phyloP scores from a whole-genome alignment of 1,284 basidiomycete genomes.

The Microstroma glucosiphilum region DNA sequence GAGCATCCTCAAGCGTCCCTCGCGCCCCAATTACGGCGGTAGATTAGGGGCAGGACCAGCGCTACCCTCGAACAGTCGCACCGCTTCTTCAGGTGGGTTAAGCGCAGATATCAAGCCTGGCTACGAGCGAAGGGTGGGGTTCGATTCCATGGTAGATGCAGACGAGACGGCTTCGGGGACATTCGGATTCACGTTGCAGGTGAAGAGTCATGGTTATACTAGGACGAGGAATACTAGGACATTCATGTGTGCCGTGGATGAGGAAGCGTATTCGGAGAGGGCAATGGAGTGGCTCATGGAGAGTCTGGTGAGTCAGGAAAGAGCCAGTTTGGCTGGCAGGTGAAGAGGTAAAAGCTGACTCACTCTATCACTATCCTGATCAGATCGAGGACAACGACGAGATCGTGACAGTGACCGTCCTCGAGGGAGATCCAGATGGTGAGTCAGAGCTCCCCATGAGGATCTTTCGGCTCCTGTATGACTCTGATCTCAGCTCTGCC shows the following conservation, averaged over 20 bases:
- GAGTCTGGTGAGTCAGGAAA: conserved; percentile 57
- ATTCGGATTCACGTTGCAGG: conserved; percentile 57
- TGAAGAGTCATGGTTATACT: conserved; percentile 75
- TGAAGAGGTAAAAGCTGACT: too few species aligned
- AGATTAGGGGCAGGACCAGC: not conserved
- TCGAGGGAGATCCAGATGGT: conserved; percentile 67
- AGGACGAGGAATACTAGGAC: conserved; percentile 75
- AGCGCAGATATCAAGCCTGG: conserved; percentile 27
- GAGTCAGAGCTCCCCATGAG: too few species aligned
- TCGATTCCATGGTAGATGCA: conserved; percentile 49
- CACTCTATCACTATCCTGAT: too few species aligned
- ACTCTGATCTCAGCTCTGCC: too few species aligned
- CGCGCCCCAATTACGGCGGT: conserved; percentile 1
- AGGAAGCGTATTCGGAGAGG: conserved; percentile 56
- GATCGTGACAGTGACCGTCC: conserved; percentile 80
- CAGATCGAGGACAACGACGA: conserved; percentile 78
- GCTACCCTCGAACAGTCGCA: conserved; percentile 19
- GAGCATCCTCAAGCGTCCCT: not conserved
- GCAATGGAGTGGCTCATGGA: conserved; percentile 60
- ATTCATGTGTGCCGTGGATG: conserved; percentile 81
- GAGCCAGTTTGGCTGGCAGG: too few species aligned
- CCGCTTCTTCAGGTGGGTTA: conserved; percentile 26
- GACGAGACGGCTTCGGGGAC: conserved; percentile 38
- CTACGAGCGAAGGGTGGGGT: conserved; percentile 46
- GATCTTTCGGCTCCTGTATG: too few species aligned